Percentiles rank a stretch among this genome's conserved stretches.
Conservation (phyloP, 306 rosid genomes). For the Vigna radiata region DNA sequence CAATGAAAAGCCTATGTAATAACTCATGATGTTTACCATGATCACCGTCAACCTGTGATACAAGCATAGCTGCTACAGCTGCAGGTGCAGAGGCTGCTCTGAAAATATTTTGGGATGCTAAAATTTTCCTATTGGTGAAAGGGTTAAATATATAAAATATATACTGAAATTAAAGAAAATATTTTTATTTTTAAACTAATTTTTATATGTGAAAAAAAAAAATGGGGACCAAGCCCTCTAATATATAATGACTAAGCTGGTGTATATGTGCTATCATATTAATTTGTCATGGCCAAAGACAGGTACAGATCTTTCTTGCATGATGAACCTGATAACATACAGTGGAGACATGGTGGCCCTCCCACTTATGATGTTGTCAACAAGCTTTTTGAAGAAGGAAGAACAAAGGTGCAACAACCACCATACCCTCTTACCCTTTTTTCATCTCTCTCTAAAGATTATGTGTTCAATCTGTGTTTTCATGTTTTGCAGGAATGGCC, state of each 20-base stretch:
- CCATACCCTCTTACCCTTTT: constrained; percentile 13
- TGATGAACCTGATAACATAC: constrained; percentile 47
- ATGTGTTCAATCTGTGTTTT: background rate
- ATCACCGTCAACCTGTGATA: background rate
- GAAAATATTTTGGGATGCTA: too few species aligned
- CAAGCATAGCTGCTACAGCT: background rate
- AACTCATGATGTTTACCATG: background rate
- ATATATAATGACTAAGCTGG: background rate
- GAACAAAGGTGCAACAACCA: constrained; percentile 57
- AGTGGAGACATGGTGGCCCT: constrained; percentile 82
- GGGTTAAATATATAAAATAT: too few species aligned
- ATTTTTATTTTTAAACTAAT: too few species aligned
- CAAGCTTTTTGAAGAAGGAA: constrained; percentile 70
- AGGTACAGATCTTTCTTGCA: constrained; percentile 65
- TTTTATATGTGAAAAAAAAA: too few species aligned
- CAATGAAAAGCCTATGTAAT: background rate
- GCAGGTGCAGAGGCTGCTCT: too few species aligned
- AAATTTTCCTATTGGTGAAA: too few species aligned
- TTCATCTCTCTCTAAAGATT: background rate
- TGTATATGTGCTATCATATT: background rate
- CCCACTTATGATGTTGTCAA: constrained; percentile 64
- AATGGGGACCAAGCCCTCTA: too few species aligned
- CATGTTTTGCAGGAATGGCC: constrained; percentile 60
- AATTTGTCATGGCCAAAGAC: constrained; percentile 51
- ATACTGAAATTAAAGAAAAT: too few species aligned